Percentiles rank a stretch among this genome's conserved stretches.
These are phyloP conservation scores for Plasmodium cynomolgi DNA, from an alignment of 169 alveolate species.

Conservation along the genomic window DNA sequence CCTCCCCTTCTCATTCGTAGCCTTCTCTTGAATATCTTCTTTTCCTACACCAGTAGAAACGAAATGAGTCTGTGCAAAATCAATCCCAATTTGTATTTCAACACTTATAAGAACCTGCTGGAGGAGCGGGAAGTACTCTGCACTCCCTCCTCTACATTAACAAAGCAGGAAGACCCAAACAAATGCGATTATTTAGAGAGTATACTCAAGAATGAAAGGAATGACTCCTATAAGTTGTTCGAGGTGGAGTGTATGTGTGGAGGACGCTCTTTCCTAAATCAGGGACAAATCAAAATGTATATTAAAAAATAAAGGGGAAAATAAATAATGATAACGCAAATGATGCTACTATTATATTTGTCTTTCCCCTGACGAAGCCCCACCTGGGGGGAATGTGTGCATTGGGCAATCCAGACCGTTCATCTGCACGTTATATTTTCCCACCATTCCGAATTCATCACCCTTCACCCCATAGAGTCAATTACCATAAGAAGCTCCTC, in stretches of 20 bases:
- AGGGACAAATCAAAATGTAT: constrained; percentile 30
- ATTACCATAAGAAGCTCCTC: constrained; percentile 78
- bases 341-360: not conserved
- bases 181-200: constrained; percentile 2
- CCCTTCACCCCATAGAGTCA: not conserved
- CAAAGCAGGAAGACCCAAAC: not conserved
- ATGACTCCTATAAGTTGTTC: not conserved
- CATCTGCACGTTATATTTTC: not conserved
- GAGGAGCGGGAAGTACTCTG: constrained; percentile 19
- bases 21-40: constrained; percentile 40
- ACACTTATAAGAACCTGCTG: constrained; percentile 49
- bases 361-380: not conserved
- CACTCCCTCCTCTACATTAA: not conserved
- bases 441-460: not conserved
- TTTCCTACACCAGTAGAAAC: constrained; percentile 73
- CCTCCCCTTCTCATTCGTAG: constrained; percentile 8
- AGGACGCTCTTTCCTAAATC: constrained; percentile 3
- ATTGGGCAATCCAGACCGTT: not conserved
- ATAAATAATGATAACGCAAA: not conserved
- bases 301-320: not conserved
- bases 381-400: not conserved
- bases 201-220: not conserved
- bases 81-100: constrained; percentile 56
- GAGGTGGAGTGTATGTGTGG: constrained; percentile 43
- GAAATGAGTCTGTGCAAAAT: constrained; percentile 70